Evolutionary conservation across 208 protist species (phyloP).

Genomic region (Angomonas ambiguus): DNA sequence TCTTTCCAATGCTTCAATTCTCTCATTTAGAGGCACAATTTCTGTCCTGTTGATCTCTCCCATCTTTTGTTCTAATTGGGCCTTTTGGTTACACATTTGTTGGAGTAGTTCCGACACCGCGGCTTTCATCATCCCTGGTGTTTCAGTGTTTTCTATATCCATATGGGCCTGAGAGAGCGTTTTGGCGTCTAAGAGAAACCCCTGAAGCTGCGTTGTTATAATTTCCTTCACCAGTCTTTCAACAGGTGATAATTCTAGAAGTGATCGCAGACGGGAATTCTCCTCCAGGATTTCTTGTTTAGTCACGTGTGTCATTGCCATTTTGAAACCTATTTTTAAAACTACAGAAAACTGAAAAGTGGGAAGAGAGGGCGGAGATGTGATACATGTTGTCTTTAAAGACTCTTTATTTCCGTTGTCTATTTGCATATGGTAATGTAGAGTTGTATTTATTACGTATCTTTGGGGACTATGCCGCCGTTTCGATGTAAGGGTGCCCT

Average conservation of each 20-base stretch:
- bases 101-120: constrained; percentile 22
- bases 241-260: constrained; percentile 35
- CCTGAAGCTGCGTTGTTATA: constrained; percentile 37
- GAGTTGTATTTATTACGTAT: too few species aligned
- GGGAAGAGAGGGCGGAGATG: not conserved
- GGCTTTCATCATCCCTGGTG: constrained; percentile 1
- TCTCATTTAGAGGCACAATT: constrained; percentile 35
- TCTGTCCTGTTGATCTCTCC: constrained; percentile 26
- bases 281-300: constrained; percentile 49
- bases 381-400: not conserved
- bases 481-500: constrained; percentile 66
- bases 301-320: not conserved
- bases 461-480: not conserved
- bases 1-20: constrained; percentile 39
- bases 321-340: not conserved
- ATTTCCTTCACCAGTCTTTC: constrained; percentile 55
- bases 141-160: not conserved
- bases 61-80: constrained; percentile 25
- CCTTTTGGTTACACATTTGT: constrained; percentile 36
- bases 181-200: constrained; percentile 50
- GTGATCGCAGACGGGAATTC: constrained; percentile 41
- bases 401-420: too few species aligned
- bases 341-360: constrained; percentile 8
- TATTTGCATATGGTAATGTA: too few species aligned
- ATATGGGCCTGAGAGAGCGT: constrained; percentile 7